A percentile compares a stretch with the other conserved stretches of the same genome.
phyloP scores from a whole-genome alignment of 2,329 filamentous ascomycete species.

The Penicillium rolfsii region DNA sequence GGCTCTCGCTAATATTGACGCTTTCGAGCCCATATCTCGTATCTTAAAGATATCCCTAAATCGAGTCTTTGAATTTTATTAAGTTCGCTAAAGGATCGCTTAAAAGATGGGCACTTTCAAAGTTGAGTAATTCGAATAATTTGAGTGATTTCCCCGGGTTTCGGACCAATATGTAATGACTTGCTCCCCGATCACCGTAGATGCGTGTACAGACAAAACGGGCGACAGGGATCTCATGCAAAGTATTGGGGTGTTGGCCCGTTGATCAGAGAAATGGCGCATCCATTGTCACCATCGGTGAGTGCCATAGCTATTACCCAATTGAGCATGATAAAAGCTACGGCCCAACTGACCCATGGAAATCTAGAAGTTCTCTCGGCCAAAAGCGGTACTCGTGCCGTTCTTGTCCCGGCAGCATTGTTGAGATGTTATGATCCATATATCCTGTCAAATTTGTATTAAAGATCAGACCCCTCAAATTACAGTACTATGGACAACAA shows the following conservation, averaged over 20 bases:
- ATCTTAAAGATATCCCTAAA: background rate
- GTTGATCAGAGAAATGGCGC: conserved; percentile 4
- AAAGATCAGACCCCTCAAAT: background rate
- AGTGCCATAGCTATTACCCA: background rate
- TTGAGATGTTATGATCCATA: background rate
- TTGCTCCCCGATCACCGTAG: too few species aligned
- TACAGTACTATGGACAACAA: background rate
- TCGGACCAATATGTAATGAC: background rate
- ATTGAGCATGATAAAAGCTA: background rate
- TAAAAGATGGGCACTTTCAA: background rate
- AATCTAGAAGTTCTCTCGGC: background rate
- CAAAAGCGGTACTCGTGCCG: background rate
- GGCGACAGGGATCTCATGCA: background rate
- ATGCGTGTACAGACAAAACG: background rate
- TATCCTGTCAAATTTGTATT: conserved; percentile 3
- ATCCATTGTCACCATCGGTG: background rate
- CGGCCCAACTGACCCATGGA: background rate
- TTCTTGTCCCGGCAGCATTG: background rate
- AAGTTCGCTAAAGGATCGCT: background rate
- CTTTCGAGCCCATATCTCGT: background rate
- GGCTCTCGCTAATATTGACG: background rate
- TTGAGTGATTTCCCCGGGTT: background rate
- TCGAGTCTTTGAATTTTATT: background rate
- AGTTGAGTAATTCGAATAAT: background rate
- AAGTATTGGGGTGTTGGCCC: background rate